Conservation (phyloP, 2,329 filamentous ascomycete genomes). For the Sporothrix curviconia region DNA sequence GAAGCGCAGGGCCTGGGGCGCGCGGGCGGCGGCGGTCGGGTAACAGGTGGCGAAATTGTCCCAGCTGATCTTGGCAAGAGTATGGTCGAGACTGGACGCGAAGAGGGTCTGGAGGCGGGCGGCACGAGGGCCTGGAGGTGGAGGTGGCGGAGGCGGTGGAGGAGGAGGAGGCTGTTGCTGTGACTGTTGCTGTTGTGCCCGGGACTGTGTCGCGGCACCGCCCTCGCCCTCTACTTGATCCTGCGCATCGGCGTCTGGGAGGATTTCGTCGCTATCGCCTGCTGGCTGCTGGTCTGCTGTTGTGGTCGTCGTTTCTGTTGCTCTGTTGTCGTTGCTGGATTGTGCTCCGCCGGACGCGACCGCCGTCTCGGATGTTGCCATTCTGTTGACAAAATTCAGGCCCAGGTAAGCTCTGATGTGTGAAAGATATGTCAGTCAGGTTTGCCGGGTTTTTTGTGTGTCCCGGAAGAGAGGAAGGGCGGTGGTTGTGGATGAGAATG, state of each 20-base stretch:
- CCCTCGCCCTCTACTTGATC: not conserved
- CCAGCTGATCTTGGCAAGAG: constrained; percentile 49
- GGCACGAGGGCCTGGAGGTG: constrained; percentile 50
- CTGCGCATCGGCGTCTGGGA: not conserved
- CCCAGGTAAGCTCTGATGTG: no score
- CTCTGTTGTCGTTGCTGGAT: not conserved
- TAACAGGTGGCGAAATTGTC: constrained; percentile 56
- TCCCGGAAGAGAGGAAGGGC: no score
- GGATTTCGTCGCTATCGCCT: constrained; percentile 3
- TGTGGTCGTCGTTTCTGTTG: not conserved
- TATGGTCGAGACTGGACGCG: constrained; percentile 44
- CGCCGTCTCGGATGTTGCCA: constrained; percentile 6
- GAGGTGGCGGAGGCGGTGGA: constrained; percentile 24
- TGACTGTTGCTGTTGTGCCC: not conserved
- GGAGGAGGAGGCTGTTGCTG: constrained; percentile 20
- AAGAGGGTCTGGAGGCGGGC: constrained; percentile 49
- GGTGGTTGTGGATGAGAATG: no score
- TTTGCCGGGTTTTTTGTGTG: no score
- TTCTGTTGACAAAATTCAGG: no score
- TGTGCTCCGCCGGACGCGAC: not conserved
- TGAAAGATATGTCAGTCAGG: no score
- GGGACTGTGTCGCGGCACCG: not conserved
- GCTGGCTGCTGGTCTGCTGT: not conserved
- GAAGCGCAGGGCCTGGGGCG: constrained; percentile 44
- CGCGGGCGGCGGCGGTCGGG: constrained; percentile 48